Conservation (phyloP, 2,329 filamentous ascomycete genomes). For the Aspergillus amoenus region DNA sequence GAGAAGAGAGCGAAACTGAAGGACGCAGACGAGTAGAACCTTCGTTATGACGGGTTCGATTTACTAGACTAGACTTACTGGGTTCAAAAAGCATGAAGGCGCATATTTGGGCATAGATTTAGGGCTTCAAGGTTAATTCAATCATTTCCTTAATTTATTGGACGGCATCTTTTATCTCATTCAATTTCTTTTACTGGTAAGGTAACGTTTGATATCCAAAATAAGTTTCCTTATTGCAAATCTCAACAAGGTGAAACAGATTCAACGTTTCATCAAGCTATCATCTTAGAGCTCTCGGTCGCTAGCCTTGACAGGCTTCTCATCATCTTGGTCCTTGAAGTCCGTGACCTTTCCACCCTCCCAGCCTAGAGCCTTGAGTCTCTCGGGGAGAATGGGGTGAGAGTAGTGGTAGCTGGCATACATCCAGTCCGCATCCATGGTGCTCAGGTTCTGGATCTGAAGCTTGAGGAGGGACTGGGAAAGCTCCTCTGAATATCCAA, state of each 20-base stretch:
- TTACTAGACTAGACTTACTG: not conserved
- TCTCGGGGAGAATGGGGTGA: constrained; percentile 91
- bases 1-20: constrained; percentile 42
- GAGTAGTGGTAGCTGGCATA: constrained; percentile 99
- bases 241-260: constrained; percentile 1
- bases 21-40: constrained; percentile 21
- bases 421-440: constrained; percentile 98
- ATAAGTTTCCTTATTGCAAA: not conserved
- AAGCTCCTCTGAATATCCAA: constrained; percentile 82
- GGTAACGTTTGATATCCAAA: not conserved
- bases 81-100: constrained; percentile 15
- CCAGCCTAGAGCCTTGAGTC: constrained; percentile 88
- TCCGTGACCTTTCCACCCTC: constrained; percentile 56
- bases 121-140: not conserved
- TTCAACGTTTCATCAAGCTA: not conserved
- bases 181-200: not conserved
- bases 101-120: not conserved
- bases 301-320: constrained; percentile 66
- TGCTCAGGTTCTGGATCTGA: constrained; percentile 96
- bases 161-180: not conserved
- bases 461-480: constrained; percentile 91
- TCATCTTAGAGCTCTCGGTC: constrained; percentile 69
- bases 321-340: constrained; percentile 52
- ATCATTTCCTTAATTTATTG: not conserved
- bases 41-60: not conserved